Percentiles rank a stretch among this genome's conserved stretches.
Evolutionary conservation across 2,329 filamentous ascomycete species (phyloP).

Genomic region (Aspergillus sp.): DNA sequence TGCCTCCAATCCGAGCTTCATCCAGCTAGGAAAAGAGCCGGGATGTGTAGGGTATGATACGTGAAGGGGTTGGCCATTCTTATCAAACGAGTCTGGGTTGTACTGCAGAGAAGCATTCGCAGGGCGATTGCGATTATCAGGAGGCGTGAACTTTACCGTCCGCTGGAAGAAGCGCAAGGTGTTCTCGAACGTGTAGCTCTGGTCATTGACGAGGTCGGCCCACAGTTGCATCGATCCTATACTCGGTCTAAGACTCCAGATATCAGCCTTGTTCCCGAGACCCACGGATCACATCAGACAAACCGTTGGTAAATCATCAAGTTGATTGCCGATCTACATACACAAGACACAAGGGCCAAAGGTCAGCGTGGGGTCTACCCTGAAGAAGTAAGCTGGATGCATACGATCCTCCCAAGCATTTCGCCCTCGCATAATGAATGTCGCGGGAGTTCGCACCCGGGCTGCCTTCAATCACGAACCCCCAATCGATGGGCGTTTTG

Average conservation of each 20-base stretch:
- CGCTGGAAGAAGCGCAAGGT: slow-evolving; percentile 30
- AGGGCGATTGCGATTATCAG: slow-evolving; percentile 15
- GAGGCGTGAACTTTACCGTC: slow-evolving; percentile 29
- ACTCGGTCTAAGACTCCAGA: slow-evolving; percentile 21
- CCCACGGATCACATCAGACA: not conserved
- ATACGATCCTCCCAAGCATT: slow-evolving; percentile 31
- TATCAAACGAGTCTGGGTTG: slow-evolving; percentile 29
- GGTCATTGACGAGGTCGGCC: slow-evolving; percentile 33
- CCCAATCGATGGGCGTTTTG: slow-evolving; percentile 52
- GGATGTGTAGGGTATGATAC: slow-evolving; percentile 44
- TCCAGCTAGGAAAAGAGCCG: slow-evolving; percentile 40
- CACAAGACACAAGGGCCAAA: not conserved
- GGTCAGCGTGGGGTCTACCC: not conserved
- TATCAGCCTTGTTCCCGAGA: not conserved
- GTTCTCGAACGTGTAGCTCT: slow-evolving; percentile 33
- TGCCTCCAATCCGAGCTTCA: slow-evolving; percentile 36
- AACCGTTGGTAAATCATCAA: slow-evolving; percentile 36
- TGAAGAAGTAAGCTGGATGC: not conserved
- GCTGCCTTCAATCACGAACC: slow-evolving; percentile 47
- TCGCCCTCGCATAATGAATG: slow-evolving; percentile 30
- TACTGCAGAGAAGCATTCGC: slow-evolving; percentile 25
- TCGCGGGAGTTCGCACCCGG: slow-evolving; percentile 47
- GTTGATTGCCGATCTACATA: slow-evolving; percentile 31
- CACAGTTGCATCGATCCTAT: slow-evolving; percentile 29
- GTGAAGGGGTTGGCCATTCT: slow-evolving; percentile 38